Conservation (phyloP, 2,329 filamentous ascomycete genomes). For the Arthrobotrys pseudoclavata region DNA sequence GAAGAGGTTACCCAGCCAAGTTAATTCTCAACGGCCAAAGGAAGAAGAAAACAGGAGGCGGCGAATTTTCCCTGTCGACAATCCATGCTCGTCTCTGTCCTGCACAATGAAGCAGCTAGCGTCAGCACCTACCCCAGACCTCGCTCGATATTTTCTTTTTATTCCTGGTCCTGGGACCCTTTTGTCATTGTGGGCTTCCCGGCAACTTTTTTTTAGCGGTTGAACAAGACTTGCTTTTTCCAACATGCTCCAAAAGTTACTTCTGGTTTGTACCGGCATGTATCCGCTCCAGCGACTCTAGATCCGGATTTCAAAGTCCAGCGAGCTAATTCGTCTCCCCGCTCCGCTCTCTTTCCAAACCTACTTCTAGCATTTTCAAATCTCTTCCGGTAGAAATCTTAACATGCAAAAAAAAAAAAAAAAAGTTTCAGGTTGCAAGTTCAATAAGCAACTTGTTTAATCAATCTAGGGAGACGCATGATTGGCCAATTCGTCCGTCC, state of each 20-base stretch:
- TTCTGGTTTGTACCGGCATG: slow-evolving; percentile 47
- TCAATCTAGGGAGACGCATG: slow-evolving; percentile 16
- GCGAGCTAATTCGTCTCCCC: slow-evolving; percentile 11
- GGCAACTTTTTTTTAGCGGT: slow-evolving; percentile 48
- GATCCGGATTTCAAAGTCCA: slow-evolving; percentile 18
- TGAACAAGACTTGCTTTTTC: slow-evolving; percentile 25
- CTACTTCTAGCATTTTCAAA: slow-evolving; percentile 16
- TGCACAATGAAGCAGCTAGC: slow-evolving; percentile 60
- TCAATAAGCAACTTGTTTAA: slow-evolving; percentile 10
- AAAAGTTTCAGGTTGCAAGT: neutral
- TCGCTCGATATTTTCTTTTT: slow-evolving; percentile 39
- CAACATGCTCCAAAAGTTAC: slow-evolving; percentile 31
- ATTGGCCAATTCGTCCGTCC: slow-evolving; percentile 46
- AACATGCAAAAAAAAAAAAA: neutral
- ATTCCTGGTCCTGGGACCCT: slow-evolving; percentile 30
- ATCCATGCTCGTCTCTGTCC: slow-evolving; percentile 47
- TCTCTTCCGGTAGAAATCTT: neutral
- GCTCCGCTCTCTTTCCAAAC: slow-evolving; percentile 5
- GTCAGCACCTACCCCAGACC: slow-evolving; percentile 58
- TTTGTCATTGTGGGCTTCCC: slow-evolving; percentile 51
- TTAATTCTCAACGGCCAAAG: slow-evolving; percentile 10
- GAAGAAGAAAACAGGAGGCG: slow-evolving; percentile 53
- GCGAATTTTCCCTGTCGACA: slow-evolving; percentile 56
- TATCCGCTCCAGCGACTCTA: slow-evolving; percentile 29
- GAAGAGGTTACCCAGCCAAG: slow-evolving; percentile 4